Base-by-base conservation (phyloP, 371 early-diverging fungal species). In the Cladochytrium tenue region DNA sequence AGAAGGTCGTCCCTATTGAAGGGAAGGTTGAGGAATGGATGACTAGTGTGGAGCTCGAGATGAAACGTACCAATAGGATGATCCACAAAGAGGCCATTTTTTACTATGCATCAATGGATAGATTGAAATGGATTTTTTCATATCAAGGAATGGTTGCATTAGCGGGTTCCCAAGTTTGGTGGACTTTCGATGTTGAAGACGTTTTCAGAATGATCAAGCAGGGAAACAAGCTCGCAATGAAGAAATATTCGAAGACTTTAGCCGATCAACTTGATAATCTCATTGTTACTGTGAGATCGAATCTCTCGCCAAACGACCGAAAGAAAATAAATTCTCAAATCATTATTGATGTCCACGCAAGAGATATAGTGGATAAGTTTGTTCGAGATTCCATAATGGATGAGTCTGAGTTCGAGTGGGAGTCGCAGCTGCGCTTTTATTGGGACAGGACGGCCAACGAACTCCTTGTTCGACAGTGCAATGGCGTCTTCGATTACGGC, bases 151-250 rank as follows among this genome's bases (percentile, higher is more conserved):
- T 85, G 85, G 82, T 81, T 17, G 74, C 76, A 15, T 69, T 86
- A 0, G 84, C 84, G 27, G 81, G 82, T 7, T 76, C 80, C 17
- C 85, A 85, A 60, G 87, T 86, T 0, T 86, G 87, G 87, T 86
- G 87, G 87, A 86, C 87, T 10, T 86, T 83, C 80, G 85, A 85
- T 57, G 87, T 86, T 1, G 86, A 86, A 55, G 84, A 86, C 64
- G 81, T 82, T 5, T 86, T 86, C 67, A 58, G 71, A 5, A 86
- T 81, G 60, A 84, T 84, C 72, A 83, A 82, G 55, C 31, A 52
- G 15, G 86, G 86, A 28, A 77, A 84, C 70, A 86, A 86, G 69
- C 71, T 83, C 4, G 86, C 86, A 3, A 84, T 86, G 84, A 86
- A 84, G 58, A 72, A 72, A 56, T 82, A 84, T 35, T 70, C 76